Evolutionary conservation across 805 yeast species (phyloP), one percentile per base, ranked within the genome.

Genomic region (Peterozyma toletana): DNA sequence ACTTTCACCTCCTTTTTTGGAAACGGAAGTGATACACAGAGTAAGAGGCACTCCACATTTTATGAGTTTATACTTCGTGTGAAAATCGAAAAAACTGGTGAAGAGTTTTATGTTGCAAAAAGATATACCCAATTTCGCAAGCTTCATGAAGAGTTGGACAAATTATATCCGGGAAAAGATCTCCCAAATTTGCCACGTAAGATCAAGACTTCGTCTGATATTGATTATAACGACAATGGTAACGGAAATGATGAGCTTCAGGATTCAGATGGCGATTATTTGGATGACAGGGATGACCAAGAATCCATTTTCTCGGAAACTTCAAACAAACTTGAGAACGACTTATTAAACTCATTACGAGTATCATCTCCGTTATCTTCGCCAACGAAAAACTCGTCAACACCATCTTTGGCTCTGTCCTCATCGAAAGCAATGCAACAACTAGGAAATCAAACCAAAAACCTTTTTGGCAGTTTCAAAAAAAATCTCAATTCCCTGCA

Each of bases 101-200:
- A 57, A 2, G 59, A 62, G 1, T 68, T 72, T 43, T 80, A 72
- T 52, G 75, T 84, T 0, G 69, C 78, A 0, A 70, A 88, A 45
- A 63, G 83, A 9, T 91, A 86, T 57, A 62, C 75, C 2, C 87
- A 86, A 14, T 91, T 91, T 59, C 73, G 70, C 46, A 64, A 62
- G 7, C 63, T 91, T 29, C 78, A 82, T 45, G 60, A 64, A 21
- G 54, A 57, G n/a, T 60, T 89, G 44, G 73, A 70, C 48, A 63
- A 64, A 35, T 64, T 62, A 38, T 85, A 77, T 52, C 95, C 96
- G 0, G 95, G 91, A 0, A 75, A 79, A 43, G 75, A 73, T 9
- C 59, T 85, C 15, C 67, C 63, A 1, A 50, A 44, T 33, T 42
- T 64, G 16, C 68, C 68, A 5, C 48, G 62, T 2, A 64, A 64